These are phyloP conservation scores for Mycena rebaudengoi DNA, from an alignment of 768 basidiomycete species.

Conservation along the genomic window DNA sequence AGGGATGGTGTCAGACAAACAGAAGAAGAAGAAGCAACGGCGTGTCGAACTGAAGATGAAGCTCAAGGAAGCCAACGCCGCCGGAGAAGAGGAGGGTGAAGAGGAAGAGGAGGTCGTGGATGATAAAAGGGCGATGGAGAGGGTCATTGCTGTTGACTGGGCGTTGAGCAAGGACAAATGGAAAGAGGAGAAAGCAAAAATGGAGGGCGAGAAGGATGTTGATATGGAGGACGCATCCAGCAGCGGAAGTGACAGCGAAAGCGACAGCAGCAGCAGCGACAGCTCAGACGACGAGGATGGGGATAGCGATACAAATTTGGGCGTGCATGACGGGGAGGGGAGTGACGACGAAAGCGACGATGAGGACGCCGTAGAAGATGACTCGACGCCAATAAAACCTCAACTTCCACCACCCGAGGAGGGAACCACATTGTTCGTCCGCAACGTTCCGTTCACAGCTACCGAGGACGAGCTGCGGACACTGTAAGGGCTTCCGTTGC, in stretches of 20 bases:
- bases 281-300: conserved; percentile 40
- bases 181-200: conserved; percentile 78
- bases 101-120: conserved; percentile 44
- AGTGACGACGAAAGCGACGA: conserved; percentile 42
- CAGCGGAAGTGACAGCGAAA: conserved; percentile 41
- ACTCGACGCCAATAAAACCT: conserved; percentile 61
- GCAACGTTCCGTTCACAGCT: conserved; percentile 91
- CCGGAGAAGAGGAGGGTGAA: conserved; percentile 42
- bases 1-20: conserved; percentile 64
- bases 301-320: conserved; percentile 52
- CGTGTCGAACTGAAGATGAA: conserved; percentile 61
- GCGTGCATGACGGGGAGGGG: conserved; percentile 48
- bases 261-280: conserved; percentile 31
- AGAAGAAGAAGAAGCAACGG: conserved; percentile 71
- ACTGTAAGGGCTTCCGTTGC: conserved; percentile 60
- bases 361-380: conserved; percentile 45
- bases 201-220: conserved; percentile 48
- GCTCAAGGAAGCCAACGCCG: conserved; percentile 32
- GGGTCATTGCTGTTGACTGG: conserved; percentile 94
- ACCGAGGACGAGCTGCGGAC: conserved; percentile 92
- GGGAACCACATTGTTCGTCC: conserved; percentile 92
- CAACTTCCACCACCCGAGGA: conserved; percentile 83
- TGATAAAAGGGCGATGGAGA: conserved; percentile 51
- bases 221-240: conserved; percentile 46
- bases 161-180: conserved; percentile 94